Conservation (phyloP, 2,329 filamentous ascomycete species). For the Fusarium sp. region DNA sequence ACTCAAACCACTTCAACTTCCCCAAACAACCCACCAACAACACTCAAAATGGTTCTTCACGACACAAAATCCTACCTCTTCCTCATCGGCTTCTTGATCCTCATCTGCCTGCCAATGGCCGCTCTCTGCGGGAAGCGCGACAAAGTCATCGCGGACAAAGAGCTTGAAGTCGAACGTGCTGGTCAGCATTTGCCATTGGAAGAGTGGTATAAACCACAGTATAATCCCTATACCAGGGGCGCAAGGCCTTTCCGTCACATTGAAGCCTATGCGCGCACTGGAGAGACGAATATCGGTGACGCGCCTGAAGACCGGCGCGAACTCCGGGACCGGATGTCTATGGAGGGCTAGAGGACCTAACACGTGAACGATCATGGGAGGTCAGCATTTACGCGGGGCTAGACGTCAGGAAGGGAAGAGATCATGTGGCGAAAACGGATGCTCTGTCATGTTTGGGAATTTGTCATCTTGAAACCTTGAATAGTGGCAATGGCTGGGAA, state of each 20-base stretch:
- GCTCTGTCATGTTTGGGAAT: neutral
- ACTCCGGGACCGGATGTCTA: neutral
- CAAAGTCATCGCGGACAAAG: neutral
- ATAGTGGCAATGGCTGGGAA: neutral
- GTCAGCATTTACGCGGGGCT: conserved; percentile 8
- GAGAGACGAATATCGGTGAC: neutral
- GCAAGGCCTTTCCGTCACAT: neutral
- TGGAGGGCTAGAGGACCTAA: neutral
- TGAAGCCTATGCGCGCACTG: neutral
- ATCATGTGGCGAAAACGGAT: too few relatives aligned
- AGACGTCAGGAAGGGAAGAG: neutral
- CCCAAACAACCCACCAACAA: neutral
- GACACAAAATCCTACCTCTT: neutral
- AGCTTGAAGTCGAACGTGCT: neutral
- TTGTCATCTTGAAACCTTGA: neutral
- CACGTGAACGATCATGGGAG: conserved; percentile 1
- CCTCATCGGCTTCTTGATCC: neutral
- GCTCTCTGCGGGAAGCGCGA: neutral
- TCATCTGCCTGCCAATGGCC: neutral
- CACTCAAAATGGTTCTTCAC: neutral
- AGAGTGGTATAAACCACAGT: neutral
- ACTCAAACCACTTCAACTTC: neutral
- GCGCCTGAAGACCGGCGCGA: too few relatives aligned
- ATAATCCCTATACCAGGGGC: neutral
- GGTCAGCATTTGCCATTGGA: neutral